phyloP scores from a whole-genome alignment of 495 filamentous ascomycete genomes.

The Cudoniella acicularis region DNA sequence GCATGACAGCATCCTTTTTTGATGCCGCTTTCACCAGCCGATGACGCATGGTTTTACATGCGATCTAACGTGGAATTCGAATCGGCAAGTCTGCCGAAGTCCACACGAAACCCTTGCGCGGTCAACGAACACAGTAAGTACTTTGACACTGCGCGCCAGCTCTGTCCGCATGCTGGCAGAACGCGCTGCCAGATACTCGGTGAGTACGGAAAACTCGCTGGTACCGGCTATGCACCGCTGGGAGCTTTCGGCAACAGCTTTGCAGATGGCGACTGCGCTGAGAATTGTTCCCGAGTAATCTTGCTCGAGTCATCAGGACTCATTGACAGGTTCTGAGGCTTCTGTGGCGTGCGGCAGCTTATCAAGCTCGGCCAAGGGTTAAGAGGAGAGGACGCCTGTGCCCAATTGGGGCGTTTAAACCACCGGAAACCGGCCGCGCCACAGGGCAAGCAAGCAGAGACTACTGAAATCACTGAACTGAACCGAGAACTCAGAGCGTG shows the following conservation, averaged over 20 bases:
- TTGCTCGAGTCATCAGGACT: not conserved
- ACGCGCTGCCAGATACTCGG: not conserved
- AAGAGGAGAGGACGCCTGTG: not conserved
- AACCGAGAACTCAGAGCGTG: not conserved
- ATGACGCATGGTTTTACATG: slow-evolving; percentile 2
- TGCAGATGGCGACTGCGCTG: not conserved
- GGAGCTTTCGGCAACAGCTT: not conserved
- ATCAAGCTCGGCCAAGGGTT: slow-evolving; percentile 12
- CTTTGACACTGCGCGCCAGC: not conserved
- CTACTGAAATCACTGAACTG: not conserved
- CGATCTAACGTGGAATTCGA: not conserved
- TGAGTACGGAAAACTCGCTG: not conserved
- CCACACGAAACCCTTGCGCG: not conserved
- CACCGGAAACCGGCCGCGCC: not conserved
- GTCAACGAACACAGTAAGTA: not conserved
- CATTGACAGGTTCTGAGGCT: not conserved
- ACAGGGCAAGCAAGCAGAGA: not conserved
- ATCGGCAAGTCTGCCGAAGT: slow-evolving; percentile 16
- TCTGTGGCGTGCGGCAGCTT: slow-evolving; percentile 17
- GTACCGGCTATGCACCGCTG: no score
- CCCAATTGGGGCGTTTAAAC: not conserved
- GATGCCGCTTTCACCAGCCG: slow-evolving; percentile 9
- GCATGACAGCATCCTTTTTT: not conserved
- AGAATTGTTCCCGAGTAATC: not conserved
- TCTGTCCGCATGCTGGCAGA: not conserved